Conservation (phyloP, 2,329 filamentous ascomycete genomes). For the Parastagonospora nodorum region DNA sequence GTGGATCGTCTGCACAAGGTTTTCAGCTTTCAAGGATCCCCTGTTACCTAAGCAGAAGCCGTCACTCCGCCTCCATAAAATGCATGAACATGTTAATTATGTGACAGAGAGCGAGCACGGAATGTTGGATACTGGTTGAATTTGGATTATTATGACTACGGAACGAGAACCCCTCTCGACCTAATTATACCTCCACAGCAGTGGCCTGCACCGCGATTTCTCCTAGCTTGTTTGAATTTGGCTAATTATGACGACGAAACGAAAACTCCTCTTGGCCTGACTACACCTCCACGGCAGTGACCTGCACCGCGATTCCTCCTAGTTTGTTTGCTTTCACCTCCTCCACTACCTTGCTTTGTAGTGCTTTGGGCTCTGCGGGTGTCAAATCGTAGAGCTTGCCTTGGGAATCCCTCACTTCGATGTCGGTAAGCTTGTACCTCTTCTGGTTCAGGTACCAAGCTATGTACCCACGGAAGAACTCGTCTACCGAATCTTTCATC, state of each 20-base stretch:
- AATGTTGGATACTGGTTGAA: background rate
- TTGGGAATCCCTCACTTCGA: constrained; percentile 9
- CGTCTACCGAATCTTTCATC: constrained; percentile 13
- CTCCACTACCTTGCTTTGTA: background rate
- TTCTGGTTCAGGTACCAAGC: constrained; percentile 18
- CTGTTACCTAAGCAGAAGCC: background rate
- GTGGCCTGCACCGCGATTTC: background rate
- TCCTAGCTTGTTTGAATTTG: too few relatives aligned
- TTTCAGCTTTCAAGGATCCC: background rate
- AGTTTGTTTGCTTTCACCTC: background rate
- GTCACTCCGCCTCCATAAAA: background rate
- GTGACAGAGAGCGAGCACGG: background rate
- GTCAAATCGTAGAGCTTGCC: constrained; percentile 10
- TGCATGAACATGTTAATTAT: background rate
- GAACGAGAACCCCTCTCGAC: background rate
- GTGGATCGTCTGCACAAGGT: background rate
- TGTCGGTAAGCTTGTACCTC: constrained; percentile 15
- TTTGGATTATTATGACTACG: background rate
- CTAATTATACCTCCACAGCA: background rate
- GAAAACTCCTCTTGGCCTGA: background rate
- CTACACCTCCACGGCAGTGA: background rate
- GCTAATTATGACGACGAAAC: too few relatives aligned
- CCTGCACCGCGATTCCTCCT: background rate
- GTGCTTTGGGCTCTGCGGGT: background rate
- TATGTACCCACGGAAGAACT: constrained; percentile 17